phyloP scores from a whole-genome alignment of 129 eudicot genomes.

The Artemisia annua region DNA sequence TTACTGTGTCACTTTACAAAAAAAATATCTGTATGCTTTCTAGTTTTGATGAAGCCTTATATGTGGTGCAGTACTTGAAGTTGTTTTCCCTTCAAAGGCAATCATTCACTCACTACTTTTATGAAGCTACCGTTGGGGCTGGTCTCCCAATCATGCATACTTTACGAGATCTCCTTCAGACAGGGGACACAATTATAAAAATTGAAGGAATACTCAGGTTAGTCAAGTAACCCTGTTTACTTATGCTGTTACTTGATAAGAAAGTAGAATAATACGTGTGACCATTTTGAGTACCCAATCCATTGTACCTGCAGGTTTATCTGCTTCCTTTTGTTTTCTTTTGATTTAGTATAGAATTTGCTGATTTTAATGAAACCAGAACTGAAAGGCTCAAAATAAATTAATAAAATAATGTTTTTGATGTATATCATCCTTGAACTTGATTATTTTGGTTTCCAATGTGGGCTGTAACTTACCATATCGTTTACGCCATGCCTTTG shows the following conservation, averaged over 20 bases:
- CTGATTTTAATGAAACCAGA: background rate
- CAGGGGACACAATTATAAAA: too few relatives aligned
- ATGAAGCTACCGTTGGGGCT: too few relatives aligned
- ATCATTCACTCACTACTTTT: too few relatives aligned
- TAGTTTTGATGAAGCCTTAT: constrained; percentile 30
- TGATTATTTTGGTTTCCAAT: constrained; percentile 1
- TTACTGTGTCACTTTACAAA: background rate
- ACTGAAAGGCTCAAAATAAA: too few relatives aligned
- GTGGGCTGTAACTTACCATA: constrained; percentile 2
- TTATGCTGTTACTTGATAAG: too few relatives aligned
- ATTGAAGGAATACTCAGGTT: too few relatives aligned
- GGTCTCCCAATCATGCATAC: too few relatives aligned
- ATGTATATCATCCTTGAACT: background rate
- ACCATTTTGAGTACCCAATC: constrained; percentile 1
- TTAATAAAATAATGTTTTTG: too few relatives aligned
- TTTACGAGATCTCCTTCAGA: too few relatives aligned
- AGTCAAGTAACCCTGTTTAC: too few relatives aligned
- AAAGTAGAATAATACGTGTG: background rate
- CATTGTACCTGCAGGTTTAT: background rate
- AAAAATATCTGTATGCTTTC: background rate
- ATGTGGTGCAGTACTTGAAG: too few relatives aligned
- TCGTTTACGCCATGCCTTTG: background rate
- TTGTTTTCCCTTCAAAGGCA: too few relatives aligned
- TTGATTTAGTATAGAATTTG: background rate
- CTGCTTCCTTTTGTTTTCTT: background rate